Percentiles rank a stretch among this genome's conserved stretches.
Evolutionary conservation across 2,329 filamentous ascomycete genomes (phyloP).

Genomic region (Colletotrichum salicis): DNA sequence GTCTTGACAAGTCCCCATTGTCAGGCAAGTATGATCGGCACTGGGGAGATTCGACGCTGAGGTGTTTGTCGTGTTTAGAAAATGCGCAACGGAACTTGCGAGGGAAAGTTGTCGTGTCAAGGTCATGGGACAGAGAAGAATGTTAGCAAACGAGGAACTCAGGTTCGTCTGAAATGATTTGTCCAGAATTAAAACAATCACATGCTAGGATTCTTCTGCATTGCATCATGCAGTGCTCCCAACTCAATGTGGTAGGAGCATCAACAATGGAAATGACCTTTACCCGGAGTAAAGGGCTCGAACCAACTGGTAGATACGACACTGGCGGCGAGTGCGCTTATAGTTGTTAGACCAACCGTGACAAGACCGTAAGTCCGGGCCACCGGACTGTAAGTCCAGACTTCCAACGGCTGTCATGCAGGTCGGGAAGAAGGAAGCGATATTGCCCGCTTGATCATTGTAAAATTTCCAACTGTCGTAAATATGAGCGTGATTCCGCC

Average conservation of each 20-base stretch:
- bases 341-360: background rate
- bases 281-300: background rate
- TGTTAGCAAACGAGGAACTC: background rate
- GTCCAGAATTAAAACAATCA: background rate
- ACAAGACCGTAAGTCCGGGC: background rate
- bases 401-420: background rate
- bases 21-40: background rate
- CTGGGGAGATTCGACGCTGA: constrained; percentile 4
- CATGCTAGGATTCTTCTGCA: background rate
- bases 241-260: background rate
- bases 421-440: background rate
- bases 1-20: background rate
- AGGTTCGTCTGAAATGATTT: background rate
- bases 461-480: background rate
- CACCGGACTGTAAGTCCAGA: background rate
- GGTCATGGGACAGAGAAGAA: background rate
- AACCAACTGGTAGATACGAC: background rate
- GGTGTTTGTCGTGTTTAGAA: constrained; percentile 1
- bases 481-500: background rate
- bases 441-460: background rate
- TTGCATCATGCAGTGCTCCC: background rate
- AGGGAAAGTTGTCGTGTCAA: constrained; percentile 1
- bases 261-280: background rate
- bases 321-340: background rate
- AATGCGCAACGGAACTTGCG: background rate